A percentile compares a stretch with the other conserved stretches of the same genome.
phyloP scores from a whole-genome alignment of 805 yeast genomes.

The Jamesozyma piceae region DNA sequence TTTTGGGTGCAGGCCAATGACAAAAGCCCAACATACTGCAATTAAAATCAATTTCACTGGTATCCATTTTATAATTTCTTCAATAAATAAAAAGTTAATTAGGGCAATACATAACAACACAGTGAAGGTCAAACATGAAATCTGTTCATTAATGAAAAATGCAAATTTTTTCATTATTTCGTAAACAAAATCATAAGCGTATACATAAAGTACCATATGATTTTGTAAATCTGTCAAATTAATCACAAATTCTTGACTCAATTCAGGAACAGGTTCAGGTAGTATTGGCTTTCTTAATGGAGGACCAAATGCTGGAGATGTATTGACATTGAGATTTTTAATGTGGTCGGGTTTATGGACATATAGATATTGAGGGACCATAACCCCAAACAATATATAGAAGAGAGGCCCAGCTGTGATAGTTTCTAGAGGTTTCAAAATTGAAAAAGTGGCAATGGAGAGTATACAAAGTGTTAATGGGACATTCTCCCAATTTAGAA shows the following conservation, averaged over 20 bases:
- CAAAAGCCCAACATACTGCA: slow-evolving; percentile 41
- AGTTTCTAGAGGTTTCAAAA: slow-evolving; percentile 51
- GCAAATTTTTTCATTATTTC: slow-evolving; percentile 46
- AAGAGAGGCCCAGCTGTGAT: slow-evolving; percentile 47
- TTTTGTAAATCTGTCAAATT: slow-evolving; percentile 81
- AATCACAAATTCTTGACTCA: slow-evolving; percentile 65
- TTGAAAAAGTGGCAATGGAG: slow-evolving; percentile 39
- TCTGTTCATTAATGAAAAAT: slow-evolving; percentile 52
- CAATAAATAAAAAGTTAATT: slow-evolving; percentile 26
- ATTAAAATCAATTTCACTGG: slow-evolving; percentile 35
- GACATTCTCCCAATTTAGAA: slow-evolving; percentile 59
- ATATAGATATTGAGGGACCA: slow-evolving; percentile 58
- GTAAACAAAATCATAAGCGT: slow-evolving; percentile 48
- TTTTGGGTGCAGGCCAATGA: slow-evolving; percentile 43
- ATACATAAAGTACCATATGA: slow-evolving; percentile 58
- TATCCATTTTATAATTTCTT: slow-evolving; percentile 20
- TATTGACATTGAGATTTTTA: slow-evolving; percentile 30
- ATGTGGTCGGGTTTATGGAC: slow-evolving; percentile 54
- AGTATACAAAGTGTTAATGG: slow-evolving; percentile 51
- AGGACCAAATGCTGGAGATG: slow-evolving; percentile 43
- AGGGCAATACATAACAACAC: slow-evolving; percentile 27
- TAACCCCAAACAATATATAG: slow-evolving; percentile 41
- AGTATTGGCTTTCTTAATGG: slow-evolving; percentile 39
- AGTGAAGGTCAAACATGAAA: slow-evolving; percentile 46
- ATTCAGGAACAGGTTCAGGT: slow-evolving; percentile 69